These are phyloP conservation scores for Tricholoma matsutake DNA, from an alignment of 768 basidiomycete species.

Conservation along the genomic window DNA sequence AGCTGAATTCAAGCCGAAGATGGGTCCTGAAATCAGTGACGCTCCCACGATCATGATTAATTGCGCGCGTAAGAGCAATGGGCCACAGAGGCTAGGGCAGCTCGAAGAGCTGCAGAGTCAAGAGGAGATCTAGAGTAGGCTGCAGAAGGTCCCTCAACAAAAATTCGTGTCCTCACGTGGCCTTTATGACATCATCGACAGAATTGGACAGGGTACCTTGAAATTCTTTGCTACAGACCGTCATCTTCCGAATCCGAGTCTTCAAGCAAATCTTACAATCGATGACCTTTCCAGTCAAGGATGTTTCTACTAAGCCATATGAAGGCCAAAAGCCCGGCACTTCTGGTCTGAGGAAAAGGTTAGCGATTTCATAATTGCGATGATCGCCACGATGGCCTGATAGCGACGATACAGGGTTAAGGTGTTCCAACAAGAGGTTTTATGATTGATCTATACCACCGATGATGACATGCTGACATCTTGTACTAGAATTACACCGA, in stretches of 20 bases:
- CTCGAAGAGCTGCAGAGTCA: no score
- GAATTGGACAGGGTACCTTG: neutral
- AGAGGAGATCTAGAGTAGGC: no score
- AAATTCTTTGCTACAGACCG: neutral
- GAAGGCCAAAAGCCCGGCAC: conserved; percentile 98
- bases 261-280: conserved; percentile 3
- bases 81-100: no score
- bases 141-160: no score
- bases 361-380: conserved; percentile 17
- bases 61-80: no score
- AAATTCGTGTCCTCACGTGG: neutral
- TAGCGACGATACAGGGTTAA: conserved; percentile 67
- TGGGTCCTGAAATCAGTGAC: no score
- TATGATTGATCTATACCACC: conserved; percentile 19
- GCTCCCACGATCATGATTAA: no score
- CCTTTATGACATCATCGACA: conserved; percentile 13
- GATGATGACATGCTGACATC: conserved; percentile 8
- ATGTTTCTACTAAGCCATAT: conserved; percentile 79
- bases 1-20: no score
- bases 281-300: conserved; percentile 55
- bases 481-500: conserved; percentile 88
- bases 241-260: neutral
- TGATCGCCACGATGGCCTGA: conserved; percentile 14
- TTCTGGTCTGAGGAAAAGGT: conserved; percentile 96
- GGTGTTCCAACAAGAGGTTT: conserved; percentile 94